phyloP scores from a whole-genome alignment of 495 filamentous ascomycete species.

The Penicillium taxi region DNA sequence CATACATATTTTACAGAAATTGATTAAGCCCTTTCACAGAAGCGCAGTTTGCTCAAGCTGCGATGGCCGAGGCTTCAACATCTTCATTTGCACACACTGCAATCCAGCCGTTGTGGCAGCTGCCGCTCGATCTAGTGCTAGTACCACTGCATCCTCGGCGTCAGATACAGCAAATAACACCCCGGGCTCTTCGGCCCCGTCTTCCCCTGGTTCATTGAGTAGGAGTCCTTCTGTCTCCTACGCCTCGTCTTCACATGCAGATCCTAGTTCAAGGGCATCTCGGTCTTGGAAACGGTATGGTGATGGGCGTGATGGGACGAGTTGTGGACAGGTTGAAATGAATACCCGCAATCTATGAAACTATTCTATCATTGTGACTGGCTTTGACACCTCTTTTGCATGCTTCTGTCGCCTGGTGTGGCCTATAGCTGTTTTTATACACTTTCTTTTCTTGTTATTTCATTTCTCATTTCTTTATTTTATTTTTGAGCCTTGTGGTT shows the following conservation, averaged over 20 bases:
- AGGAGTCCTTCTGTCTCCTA: conserved; percentile 27
- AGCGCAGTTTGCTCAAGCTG: conserved; percentile 28
- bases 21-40: conserved; percentile 7
- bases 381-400: conserved; percentile 1
- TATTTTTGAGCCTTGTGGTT: too few species aligned
- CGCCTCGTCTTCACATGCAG: too few species aligned
- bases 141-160: conserved; percentile 1
- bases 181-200: conserved; percentile 20
- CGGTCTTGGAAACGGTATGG: conserved; percentile 11
- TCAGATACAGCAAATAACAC: conserved; percentile 14
- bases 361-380: not conserved
- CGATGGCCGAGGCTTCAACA: conserved; percentile 30
- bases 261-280: conserved; percentile 9
- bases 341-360: conserved; percentile 18
- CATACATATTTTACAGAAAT: not conserved
- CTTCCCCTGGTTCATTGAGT: conserved; percentile 26
- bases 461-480: too few species aligned
- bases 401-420: not conserved
- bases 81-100: conserved; percentile 32
- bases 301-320: conserved; percentile 13
- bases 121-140: conserved; percentile 3
- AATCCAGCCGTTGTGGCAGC: conserved; percentile 22
- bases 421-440: not conserved
- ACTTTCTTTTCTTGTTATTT: not conserved
- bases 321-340: conserved; percentile 17